Base-by-base conservation (phyloP, 495 filamentous ascomycete species). In the Neurospora terricola region DNA sequence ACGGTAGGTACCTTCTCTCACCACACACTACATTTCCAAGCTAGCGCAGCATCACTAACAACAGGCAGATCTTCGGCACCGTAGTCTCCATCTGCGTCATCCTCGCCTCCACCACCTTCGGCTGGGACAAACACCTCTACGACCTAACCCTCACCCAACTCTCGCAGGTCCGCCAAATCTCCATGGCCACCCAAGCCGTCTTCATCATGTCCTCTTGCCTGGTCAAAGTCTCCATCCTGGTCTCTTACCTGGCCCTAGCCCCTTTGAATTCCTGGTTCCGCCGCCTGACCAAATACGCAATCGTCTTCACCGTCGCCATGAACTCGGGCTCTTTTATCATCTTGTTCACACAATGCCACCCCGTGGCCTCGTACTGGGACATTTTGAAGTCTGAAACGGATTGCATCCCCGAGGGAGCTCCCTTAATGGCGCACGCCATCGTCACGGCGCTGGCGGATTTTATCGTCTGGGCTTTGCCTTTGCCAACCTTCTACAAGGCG, bases 211-310 rank as follows among this genome's bases (percentile, higher is more conserved):
- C 76, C 16, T 78, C 78, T 0, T 59, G 77, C 7, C 48, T 85
- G 14, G 83, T 82, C 12, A 88, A 88, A 70, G 40, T 86, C 23
- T 86, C 85, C 37, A 86, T 88, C 43, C 81, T 88, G 5, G 73
- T 82, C 66, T 85, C 84, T 75, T 88, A 88, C 76, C 78, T 87
- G 12, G 84, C 84, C 43, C 80, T 88, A 38, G 87, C 87, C 36
- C 82, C 83, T 8, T 72, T 75, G 23, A 48, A 75, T 27, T 74
- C 73, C 0, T 77, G 75, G 36, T 84, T 88, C 70, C 82, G 82
- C 42, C 76, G 80, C 37, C 71, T 79, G 16, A 81, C 80, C 2
- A 77, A 76, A 18, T 69, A 69, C 36, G 72, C 70, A 11, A 74
- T 82, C 9, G 77, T 70, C 43, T 36, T 78, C 8, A 43, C 77